Percentiles rank a stretch among this genome's conserved stretches.
Conservation (phyloP, 2,329 filamentous ascomycete species). For the Fusarium citri region DNA sequence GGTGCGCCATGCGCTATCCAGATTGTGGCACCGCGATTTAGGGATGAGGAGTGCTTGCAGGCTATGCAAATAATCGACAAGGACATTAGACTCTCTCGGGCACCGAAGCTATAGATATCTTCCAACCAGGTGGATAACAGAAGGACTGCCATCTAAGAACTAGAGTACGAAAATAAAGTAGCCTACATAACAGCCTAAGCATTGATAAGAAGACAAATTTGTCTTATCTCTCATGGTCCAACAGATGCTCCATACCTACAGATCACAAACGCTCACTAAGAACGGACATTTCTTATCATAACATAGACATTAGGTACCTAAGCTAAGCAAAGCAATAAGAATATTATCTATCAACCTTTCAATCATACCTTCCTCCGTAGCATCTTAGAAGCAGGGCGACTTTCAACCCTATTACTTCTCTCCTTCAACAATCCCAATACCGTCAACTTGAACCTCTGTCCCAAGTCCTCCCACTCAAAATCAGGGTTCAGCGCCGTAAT, state of each 20-base stretch:
- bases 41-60: slow-evolving; percentile 40
- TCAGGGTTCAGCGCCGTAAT: slow-evolving; percentile 2
- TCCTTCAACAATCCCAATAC: slow-evolving; percentile 6
- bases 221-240: no score
- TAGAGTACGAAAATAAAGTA: background rate
- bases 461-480: slow-evolving; percentile 11
- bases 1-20: slow-evolving; percentile 38
- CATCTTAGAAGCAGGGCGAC: background rate
- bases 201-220: no score
- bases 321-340: rapidly evolving
- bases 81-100: background rate
- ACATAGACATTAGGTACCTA: background rate
- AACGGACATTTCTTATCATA: rapidly evolving
- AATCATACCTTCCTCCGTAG: background rate
- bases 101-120: slow-evolving; percentile 2
- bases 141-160: no score
- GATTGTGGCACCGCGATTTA: slow-evolving; percentile 32
- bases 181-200: background rate
- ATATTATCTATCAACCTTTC: rapidly evolving
- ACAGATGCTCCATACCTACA: background rate
- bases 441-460: slow-evolving; percentile 7
- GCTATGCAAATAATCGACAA: slow-evolving; percentile 39
- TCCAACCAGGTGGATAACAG: no score
- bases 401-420: background rate
- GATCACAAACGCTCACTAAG: no score